A percentile compares a stretch with the other conserved stretches of the same genome.
Conservation (phyloP, 345 rosid genomes). For the Populus tremula region DNA sequence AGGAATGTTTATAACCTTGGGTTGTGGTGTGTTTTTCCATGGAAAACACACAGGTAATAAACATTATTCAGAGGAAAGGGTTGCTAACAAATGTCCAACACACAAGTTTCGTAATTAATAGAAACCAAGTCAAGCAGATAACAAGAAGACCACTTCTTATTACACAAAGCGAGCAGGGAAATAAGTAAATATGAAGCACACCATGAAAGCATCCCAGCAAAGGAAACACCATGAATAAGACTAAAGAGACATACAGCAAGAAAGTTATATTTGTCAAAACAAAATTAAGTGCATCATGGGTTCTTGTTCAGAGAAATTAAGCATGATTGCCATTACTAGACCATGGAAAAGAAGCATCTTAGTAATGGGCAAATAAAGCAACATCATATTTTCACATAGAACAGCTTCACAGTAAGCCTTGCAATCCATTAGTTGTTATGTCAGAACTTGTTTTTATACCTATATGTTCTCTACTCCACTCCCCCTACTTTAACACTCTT, state of each 20-base stretch:
- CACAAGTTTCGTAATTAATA: not conserved
- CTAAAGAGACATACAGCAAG: not conserved
- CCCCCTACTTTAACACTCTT: not conserved
- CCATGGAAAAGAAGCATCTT: not conserved
- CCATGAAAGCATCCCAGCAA: not conserved
- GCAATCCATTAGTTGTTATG: not conserved
- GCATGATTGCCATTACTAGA: not conserved
- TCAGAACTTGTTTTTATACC: not conserved
- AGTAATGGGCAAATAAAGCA: not conserved
- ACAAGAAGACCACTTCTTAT: not conserved
- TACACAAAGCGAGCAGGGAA: not conserved
- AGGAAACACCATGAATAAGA: not conserved
- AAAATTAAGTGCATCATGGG: not conserved
- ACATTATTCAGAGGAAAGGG: not conserved
- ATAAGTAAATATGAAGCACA: not conserved
- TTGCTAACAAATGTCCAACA: not conserved
- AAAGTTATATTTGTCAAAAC: not conserved
- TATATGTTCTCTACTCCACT: not conserved
- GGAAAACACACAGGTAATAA: not conserved
- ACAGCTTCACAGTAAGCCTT: not conserved
- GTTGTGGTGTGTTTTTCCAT: not conserved
- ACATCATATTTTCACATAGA: not conserved
- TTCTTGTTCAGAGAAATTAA: not conserved
- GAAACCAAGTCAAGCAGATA: not conserved
- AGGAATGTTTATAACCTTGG: not conserved